Conservation (phyloP, 345 rosid genomes). For the Salix caprea region DNA sequence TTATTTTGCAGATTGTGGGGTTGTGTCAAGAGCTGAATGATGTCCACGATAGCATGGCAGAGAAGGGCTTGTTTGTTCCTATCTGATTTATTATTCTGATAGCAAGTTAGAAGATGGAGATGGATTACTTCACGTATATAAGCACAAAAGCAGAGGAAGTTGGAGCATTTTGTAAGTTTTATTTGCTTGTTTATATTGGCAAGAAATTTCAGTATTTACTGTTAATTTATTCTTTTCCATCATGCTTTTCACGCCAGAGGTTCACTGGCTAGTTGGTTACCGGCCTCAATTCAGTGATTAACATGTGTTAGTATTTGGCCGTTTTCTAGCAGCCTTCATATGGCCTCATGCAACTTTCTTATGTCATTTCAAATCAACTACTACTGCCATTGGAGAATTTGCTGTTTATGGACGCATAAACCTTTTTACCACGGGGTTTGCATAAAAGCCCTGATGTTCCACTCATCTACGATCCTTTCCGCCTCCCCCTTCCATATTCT, state of each 20-base stretch:
- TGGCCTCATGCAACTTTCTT: too few relatives aligned
- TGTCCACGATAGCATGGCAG: conserved; percentile 83
- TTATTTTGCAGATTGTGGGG: conserved; percentile 66
- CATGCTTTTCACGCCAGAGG: not conserved
- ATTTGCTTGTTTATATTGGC: not conserved
- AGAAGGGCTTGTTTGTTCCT: conserved; percentile 82
- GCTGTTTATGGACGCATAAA: too few relatives aligned
- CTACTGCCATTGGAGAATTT: too few relatives aligned
- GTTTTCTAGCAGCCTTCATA: too few relatives aligned
- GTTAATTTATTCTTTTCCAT: not conserved
- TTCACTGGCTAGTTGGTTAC: not conserved
- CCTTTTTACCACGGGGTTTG: too few relatives aligned
- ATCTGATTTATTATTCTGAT: conserved; percentile 37
- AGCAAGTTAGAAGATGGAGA: not conserved
- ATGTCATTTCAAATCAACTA: too few relatives aligned
- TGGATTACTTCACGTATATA: not conserved
- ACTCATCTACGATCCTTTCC: too few relatives aligned
- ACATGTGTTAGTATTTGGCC: too few relatives aligned
- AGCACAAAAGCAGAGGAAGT: not conserved
- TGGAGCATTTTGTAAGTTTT: not conserved
- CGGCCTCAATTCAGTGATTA: not conserved
- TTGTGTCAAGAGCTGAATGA: conserved; percentile 92
- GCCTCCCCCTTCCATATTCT: too few relatives aligned
- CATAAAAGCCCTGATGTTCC: too few relatives aligned
- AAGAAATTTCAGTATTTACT: not conserved